phyloP scores from a whole-genome alignment of 805 yeast genomes.

The Saccharomycopsis amapae region DNA sequence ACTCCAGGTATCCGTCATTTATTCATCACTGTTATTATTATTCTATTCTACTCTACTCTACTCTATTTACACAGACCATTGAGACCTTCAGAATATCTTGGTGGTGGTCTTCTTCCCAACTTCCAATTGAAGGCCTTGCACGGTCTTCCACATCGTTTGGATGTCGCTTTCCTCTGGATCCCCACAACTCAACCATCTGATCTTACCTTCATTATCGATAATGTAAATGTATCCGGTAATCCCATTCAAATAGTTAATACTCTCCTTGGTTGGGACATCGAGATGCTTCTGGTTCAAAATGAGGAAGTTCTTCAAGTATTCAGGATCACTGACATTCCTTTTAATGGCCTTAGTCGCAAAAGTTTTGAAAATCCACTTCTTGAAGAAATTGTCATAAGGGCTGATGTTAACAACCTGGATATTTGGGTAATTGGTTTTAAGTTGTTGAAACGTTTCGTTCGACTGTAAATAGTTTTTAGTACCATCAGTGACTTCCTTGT shows the following conservation, averaged over 20 bases:
- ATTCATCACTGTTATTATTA: too few relatives aligned
- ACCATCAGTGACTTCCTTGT: constrained; percentile 26
- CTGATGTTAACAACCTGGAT: constrained; percentile 72
- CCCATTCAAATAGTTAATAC: constrained; percentile 59
- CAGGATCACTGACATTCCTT: constrained; percentile 35
- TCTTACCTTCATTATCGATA: constrained; percentile 63
- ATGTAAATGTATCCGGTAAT: constrained; percentile 80
- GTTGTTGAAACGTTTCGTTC: constrained; percentile 33
- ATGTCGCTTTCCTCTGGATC: constrained; percentile 62
- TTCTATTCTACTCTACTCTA: too few relatives aligned
- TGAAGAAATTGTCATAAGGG: constrained; percentile 65
- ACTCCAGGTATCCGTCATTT: too few relatives aligned
- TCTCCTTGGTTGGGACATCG: constrained; percentile 48
- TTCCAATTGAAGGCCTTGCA: constrained; percentile 52
- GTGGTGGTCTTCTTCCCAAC: too few relatives aligned
- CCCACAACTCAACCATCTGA: constrained; percentile 92
- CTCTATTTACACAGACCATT: too few relatives aligned
- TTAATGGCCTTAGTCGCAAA: constrained; percentile 38
- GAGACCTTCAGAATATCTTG: too few relatives aligned
- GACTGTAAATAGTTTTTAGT: constrained; percentile 35
- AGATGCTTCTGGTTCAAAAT: constrained; percentile 56
- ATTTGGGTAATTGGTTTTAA: constrained; percentile 38
- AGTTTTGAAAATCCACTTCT: constrained; percentile 54
- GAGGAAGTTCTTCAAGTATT: constrained; percentile 43
- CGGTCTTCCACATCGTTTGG: constrained; percentile 56